These are phyloP conservation scores for Skeletonema costatum DNA, from an alignment of 108 stramenopile genomes.

Conservation along the genomic window DNA sequence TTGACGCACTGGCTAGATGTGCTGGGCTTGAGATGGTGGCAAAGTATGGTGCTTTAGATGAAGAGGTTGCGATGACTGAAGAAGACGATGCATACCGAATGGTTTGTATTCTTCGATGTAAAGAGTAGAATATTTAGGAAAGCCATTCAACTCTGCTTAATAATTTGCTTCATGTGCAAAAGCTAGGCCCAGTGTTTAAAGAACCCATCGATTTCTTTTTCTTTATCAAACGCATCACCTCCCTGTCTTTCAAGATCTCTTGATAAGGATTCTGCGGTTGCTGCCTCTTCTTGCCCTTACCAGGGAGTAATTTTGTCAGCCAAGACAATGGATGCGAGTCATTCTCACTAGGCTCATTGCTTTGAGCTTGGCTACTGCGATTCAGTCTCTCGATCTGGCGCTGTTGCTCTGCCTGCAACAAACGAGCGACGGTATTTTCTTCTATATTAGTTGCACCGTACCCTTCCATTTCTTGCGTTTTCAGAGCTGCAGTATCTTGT, in stretches of 20 bases:
- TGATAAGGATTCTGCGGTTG: conserved; percentile 17
- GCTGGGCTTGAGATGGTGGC: conserved; percentile 69
- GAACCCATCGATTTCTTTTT: conserved; percentile 14
- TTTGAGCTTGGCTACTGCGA: neutral
- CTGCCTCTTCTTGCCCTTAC: neutral
- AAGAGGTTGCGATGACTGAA: conserved; percentile 70
- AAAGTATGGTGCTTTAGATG: conserved; percentile 73
- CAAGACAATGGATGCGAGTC: neutral
- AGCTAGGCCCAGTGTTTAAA: conserved; percentile 12
- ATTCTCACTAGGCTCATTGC: neutral
- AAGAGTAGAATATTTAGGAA: neutral
- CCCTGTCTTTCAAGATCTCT: neutral
- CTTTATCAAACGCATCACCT: conserved; percentile 13
- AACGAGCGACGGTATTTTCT: neutral
- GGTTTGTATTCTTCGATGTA: conserved; percentile 63
- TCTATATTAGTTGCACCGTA: conserved; percentile 13
- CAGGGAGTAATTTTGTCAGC: conserved; percentile 2
- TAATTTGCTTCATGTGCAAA: conserved; percentile 11
- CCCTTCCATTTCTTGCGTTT: neutral
- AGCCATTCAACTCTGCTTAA: too few species aligned
- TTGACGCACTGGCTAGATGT: conserved; percentile 64
- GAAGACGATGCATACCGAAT: conserved; percentile 82
- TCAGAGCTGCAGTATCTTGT: neutral
- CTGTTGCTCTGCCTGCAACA: conserved; percentile 2
- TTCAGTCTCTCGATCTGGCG: conserved; percentile 9